phyloP scores from a whole-genome alignment of 768 basidiomycete genomes.

The Udeniomyces megalosporus region DNA sequence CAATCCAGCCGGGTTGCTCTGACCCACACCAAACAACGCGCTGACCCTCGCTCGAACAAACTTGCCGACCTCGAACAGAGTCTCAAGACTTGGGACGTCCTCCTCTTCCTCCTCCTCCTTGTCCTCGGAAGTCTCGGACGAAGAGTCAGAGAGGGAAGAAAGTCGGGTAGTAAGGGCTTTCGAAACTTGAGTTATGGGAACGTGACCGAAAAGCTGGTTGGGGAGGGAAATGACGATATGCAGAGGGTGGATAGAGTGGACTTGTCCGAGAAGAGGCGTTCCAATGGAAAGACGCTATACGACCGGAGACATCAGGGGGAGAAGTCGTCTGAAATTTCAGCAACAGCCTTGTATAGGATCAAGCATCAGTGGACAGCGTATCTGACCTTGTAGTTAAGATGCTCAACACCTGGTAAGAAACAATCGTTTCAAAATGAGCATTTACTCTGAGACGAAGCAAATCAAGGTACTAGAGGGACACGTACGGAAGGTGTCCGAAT shows the following conservation, averaged over 20 bases:
- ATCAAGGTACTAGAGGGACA: neutral
- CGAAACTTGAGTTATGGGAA: slow-evolving; percentile 86
- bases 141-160: slow-evolving; percentile 40
- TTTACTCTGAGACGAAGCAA: neutral
- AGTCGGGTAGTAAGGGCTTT: slow-evolving; percentile 55
- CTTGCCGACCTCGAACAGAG: slow-evolving; percentile 69
- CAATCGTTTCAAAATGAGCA: neutral
- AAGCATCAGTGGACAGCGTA: neutral
- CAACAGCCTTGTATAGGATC: neutral
- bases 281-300: slow-evolving; percentile 57
- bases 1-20: slow-evolving; percentile 18
- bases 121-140: slow-evolving; percentile 19
- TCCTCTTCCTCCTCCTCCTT: slow-evolving; percentile 34
- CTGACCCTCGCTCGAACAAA: slow-evolving; percentile 67
- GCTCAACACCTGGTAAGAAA: slow-evolving; percentile 45
- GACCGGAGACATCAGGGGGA: neutral
- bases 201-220: slow-evolving; percentile 79
- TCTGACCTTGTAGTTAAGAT: slow-evolving; percentile 92
- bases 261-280: slow-evolving; percentile 75
- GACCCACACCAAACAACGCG: slow-evolving; percentile 49
- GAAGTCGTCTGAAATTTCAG: neutral
- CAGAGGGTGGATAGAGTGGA: slow-evolving; percentile 71
- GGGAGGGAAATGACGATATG: slow-evolving; percentile 87
- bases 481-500: slow-evolving; percentile 38
- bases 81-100: slow-evolving; percentile 51